A percentile compares a stretch with the other conserved stretches of the same genome.
Conservation (phyloP, 2,329 filamentous ascomycete species). For the Neofusicoccum umdonicola region DNA sequence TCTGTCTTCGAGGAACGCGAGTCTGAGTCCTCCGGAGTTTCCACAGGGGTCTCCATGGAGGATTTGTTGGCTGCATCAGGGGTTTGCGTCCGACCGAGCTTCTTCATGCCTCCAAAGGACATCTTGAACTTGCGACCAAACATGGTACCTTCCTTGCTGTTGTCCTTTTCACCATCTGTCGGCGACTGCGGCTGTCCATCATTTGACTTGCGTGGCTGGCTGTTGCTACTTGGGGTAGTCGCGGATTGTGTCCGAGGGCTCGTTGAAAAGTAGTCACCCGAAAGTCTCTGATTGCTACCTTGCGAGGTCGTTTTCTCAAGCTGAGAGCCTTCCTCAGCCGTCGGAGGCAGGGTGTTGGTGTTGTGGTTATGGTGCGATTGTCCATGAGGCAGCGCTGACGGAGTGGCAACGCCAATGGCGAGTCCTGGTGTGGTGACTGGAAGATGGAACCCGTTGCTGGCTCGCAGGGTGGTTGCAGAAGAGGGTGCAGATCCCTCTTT, state of each 20-base stretch:
- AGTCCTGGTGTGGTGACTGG: slow-evolving; percentile 71
- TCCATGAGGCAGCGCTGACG: slow-evolving; percentile 42
- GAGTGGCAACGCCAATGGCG: slow-evolving; percentile 74
- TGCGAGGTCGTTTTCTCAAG: slow-evolving; percentile 58
- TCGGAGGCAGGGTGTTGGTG: slow-evolving; percentile 35
- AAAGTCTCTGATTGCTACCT: slow-evolving; percentile 54
- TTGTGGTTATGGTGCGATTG: slow-evolving; percentile 29
- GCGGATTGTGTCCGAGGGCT: slow-evolving; percentile 50
- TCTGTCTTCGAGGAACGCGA: slow-evolving; percentile 56
- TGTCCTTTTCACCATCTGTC: slow-evolving; percentile 38
- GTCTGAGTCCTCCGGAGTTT: slow-evolving; percentile 67
- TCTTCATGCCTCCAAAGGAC: slow-evolving; percentile 75
- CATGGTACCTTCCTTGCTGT: slow-evolving; percentile 58
- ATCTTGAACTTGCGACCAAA: slow-evolving; percentile 82
- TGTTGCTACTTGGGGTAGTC: slow-evolving; percentile 24
- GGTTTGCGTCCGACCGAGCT: slow-evolving; percentile 66
- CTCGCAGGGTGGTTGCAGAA: slow-evolving; percentile 54
- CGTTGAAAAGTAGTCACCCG: slow-evolving; percentile 76
- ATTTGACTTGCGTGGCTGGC: slow-evolving; percentile 21
- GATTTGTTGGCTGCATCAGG: slow-evolving; percentile 45
- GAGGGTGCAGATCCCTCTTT: slow-evolving; percentile 40
- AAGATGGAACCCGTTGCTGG: slow-evolving; percentile 58
- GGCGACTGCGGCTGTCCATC: slow-evolving; percentile 35
- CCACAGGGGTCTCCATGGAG: slow-evolving; percentile 43
- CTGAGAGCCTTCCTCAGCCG: slow-evolving; percentile 42